phyloP scores from a whole-genome alignment of 306 rosid species.

The Echinosophora koreensis region DNA sequence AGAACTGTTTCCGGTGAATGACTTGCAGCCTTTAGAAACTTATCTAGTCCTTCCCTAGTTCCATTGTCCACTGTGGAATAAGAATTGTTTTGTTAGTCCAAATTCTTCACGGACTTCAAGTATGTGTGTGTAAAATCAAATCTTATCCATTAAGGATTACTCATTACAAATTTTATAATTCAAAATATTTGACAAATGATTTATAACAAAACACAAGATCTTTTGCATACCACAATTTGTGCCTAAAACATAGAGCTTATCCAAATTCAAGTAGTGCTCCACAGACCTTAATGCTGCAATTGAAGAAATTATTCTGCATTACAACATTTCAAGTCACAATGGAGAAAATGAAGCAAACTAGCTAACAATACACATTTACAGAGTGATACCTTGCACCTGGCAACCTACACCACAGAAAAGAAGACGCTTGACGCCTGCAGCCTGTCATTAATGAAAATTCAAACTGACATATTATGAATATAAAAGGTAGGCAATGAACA shows the following conservation, averaged over 20 bases:
- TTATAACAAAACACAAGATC: slow-evolving; percentile 28
- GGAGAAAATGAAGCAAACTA: slow-evolving; percentile 52
- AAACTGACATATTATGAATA: slow-evolving; percentile 23
- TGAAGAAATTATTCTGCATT: slow-evolving; percentile 97
- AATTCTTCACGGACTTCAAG: slow-evolving; percentile 9
- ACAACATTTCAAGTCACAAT: slow-evolving; percentile 82
- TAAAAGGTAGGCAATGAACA: slow-evolving; percentile 6
- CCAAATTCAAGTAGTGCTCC: slow-evolving; percentile 91
- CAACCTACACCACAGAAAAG: slow-evolving; percentile 99
- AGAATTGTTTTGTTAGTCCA: slow-evolving; percentile 36
- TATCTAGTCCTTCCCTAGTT: slow-evolving; percentile 90
- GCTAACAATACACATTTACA: slow-evolving; percentile 25
- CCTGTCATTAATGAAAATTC: slow-evolving; percentile 61
- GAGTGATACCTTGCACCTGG: slow-evolving; percentile 89
- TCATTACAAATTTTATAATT: slow-evolving; percentile 3
- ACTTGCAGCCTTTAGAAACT: slow-evolving; percentile 96
- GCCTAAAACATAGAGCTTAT: slow-evolving; percentile 95
- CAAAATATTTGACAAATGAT: not conserved
- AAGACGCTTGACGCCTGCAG: slow-evolving; percentile 95
- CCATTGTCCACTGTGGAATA: slow-evolving; percentile 88
- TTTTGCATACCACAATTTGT: slow-evolving; percentile 88
- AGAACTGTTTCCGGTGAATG: slow-evolving; percentile 91
- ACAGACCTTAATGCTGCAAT: slow-evolving; percentile 97
- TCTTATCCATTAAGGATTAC: not conserved
- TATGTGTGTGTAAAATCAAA: not conserved